phyloP scores from a whole-genome alignment of 768 basidiomycete genomes.

The Cytidiella melzeri region DNA sequence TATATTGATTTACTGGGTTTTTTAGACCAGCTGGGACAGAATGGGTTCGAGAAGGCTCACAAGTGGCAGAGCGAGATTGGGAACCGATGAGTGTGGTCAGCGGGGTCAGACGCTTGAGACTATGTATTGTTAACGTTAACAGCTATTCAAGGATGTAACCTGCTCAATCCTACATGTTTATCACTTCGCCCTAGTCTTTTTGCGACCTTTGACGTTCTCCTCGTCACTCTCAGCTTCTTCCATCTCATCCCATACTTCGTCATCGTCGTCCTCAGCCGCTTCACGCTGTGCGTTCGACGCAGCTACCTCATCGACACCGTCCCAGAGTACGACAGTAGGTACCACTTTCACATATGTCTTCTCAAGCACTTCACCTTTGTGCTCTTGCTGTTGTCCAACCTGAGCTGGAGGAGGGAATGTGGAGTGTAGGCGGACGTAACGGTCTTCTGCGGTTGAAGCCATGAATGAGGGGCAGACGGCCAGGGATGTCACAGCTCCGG shows the following conservation, averaged over 20 bases:
- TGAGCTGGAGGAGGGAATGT: constrained; percentile 44
- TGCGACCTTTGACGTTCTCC: constrained; percentile 21
- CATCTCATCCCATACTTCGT: constrained; percentile 65
- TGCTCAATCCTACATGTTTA: neutral
- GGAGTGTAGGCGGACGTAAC: constrained; percentile 66
- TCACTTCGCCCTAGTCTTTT: constrained; percentile 16
- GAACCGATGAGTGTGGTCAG: constrained; percentile 11
- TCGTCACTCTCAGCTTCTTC: constrained; percentile 40
- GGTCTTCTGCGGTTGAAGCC: constrained; percentile 61
- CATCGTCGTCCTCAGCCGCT: constrained; percentile 26
- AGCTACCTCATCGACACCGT: constrained; percentile 25
- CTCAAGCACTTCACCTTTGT: constrained; percentile 54
- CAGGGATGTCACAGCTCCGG: constrained; percentile 64
- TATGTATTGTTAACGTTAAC: too few species aligned
- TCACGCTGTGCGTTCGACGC: constrained; percentile 38
- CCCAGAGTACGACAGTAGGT: constrained; percentile 65
- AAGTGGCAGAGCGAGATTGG: constrained; percentile 86
- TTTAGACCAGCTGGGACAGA: constrained; percentile 62
- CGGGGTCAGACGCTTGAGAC: too few species aligned
- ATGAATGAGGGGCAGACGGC: constrained; percentile 48
- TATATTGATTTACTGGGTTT: too few species aligned
- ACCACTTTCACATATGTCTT: constrained; percentile 57
- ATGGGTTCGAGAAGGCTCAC: constrained; percentile 89
- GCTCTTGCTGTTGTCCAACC: constrained; percentile 44
- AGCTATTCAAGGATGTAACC: neutral